Base-by-base conservation (phyloP, 352 stramenopile genomes). In the Phytophthora fragariae region DNA sequence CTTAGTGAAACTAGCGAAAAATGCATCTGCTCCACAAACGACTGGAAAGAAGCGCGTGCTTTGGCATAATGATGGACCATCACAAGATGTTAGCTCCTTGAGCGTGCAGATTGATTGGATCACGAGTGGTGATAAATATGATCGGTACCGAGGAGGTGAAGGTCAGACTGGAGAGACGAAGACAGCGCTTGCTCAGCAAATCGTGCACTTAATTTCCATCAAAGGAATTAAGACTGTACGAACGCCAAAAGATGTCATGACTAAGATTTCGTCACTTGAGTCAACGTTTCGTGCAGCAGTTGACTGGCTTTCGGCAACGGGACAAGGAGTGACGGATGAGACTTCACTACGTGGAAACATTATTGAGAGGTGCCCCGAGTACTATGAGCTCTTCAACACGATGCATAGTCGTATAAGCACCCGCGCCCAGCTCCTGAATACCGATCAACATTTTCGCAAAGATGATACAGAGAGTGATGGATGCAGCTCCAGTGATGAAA, bases 91-190 rank as follows among this genome's bases (percentile, higher is more conserved):
- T 0, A 70, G 47, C 46, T 70, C 64, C 3, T 14, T 70, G 6
- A 58, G 54, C 7, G 56, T 70, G 19, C 14, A 65, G 2, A 59
- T 70, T 10, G 64, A 65, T 27, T 70, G 64, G 55, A 24, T 64
- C 2, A 60, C 64, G 2, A 39, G 39, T 56, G 33, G n/a, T 0
- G 37, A 65, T 49, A 71, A 71, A 15, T 71, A 65, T 21, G n/a
- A 55, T 27, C 46, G 56, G 5, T 71, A 65, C 12, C 14, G 56
- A 3, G 64, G 64, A 2, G 64, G 56, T 57, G 62, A 69, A 24
- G 24, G 5, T 2, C 46, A 71, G 47, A 31, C 4, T 41, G 52
- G 62, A 19, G 52, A 57, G n/a, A 39, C 21, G 5, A 50, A 62
- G 50, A 50, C 9, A 3, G 15, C 62, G 10, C 33, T 69, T 2